Conservation (phyloP, 2,329 filamentous ascomycete species). For the Fusarium illudens region DNA sequence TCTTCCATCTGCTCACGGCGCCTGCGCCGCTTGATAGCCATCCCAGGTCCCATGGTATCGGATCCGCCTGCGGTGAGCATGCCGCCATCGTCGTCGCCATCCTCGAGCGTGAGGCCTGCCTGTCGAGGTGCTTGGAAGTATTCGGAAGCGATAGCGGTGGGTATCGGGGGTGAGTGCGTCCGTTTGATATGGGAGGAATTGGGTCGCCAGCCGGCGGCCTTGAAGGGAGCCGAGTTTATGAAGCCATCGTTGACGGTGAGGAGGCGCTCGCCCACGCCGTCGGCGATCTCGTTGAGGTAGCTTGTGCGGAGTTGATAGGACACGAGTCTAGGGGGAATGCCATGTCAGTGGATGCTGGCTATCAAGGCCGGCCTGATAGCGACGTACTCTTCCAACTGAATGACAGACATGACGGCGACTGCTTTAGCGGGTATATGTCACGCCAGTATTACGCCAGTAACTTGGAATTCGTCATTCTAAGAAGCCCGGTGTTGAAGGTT, state of each 20-base stretch:
- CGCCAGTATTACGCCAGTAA: conserved; percentile 1
- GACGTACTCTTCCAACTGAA: conserved; percentile 51
- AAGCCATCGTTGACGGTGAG: conserved; percentile 83
- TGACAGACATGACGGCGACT: conserved; percentile 47
- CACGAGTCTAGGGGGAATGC: conserved; percentile 67
- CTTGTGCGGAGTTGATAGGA: conserved; percentile 83
- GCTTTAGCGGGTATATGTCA: conserved; percentile 4
- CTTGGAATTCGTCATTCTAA: conserved; percentile 30
- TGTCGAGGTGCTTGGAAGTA: conserved; percentile 80
- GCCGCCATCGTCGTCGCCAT: conserved; percentile 76
- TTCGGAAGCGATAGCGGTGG: conserved; percentile 81
- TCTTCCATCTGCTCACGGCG: conserved; percentile 81
- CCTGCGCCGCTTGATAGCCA: conserved; percentile 71
- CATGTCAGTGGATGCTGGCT: conserved; percentile 31
- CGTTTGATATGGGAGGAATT: conserved; percentile 80
- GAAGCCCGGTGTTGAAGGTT: neutral
- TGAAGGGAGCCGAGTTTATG: conserved; percentile 82
- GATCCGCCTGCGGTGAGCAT: conserved; percentile 74
- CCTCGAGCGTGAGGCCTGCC: conserved; percentile 70
- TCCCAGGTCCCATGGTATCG: conserved; percentile 73
- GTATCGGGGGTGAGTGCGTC: conserved; percentile 86
- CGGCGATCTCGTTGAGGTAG: conserved; percentile 81
- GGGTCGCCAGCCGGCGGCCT: conserved; percentile 80
- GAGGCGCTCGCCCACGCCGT: conserved; percentile 84
- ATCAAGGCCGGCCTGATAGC: neutral